Conservation (phyloP, 75 land plant genomes). For the Pinus albicaulis region DNA sequence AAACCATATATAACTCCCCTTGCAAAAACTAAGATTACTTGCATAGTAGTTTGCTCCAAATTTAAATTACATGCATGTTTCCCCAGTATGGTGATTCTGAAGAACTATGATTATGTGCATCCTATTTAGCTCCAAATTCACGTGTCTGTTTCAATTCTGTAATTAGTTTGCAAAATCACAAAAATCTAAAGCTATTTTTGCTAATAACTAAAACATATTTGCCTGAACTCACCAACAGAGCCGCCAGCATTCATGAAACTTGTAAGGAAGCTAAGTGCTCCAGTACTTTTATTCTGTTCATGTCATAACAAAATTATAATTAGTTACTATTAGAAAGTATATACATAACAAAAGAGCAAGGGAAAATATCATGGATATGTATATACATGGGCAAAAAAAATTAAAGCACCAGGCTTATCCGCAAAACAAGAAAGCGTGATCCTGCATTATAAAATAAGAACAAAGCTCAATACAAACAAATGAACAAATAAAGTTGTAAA, state of each 20-base stretch:
- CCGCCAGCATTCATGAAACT: constrained; percentile 85
- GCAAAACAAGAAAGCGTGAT: background rate
- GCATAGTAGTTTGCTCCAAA: background rate
- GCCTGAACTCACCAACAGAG: constrained; percentile 47
- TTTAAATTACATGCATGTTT: background rate
- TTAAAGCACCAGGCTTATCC: background rate
- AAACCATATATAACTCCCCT: no score
- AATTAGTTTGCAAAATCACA: background rate
- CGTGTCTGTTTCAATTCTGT: background rate
- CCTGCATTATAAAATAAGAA: no score
- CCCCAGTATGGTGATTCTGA: background rate
- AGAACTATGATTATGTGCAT: background rate
- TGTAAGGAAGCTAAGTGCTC: constrained; percentile 88
- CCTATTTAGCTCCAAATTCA: background rate
- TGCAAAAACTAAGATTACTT: no score
- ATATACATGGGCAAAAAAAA: background rate
- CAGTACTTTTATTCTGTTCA: constrained; percentile 85
- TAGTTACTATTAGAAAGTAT: no score
- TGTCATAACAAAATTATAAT: background rate
- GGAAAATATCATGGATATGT: background rate
- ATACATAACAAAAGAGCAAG: background rate
- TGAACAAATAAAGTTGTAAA: background rate
- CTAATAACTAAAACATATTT: background rate
- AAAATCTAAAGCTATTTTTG: background rate
- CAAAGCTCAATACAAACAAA: background rate